Percentiles rank a stretch among this genome's conserved stretches.
phyloP scores from a whole-genome alignment of 2,329 filamentous ascomycete species.

The Sarocladiaceae sp. region DNA sequence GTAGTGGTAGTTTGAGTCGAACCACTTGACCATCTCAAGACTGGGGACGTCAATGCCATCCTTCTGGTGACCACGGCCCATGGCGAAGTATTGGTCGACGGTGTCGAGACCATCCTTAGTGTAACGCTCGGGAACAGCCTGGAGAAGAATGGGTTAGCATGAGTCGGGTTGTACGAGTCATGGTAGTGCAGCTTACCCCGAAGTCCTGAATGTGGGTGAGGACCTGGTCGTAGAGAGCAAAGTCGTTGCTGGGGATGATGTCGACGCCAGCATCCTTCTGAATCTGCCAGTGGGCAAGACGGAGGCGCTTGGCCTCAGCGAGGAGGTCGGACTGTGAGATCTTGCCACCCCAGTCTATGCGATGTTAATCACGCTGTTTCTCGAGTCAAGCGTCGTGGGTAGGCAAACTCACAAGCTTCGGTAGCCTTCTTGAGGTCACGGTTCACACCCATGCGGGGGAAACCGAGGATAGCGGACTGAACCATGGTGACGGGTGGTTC shows the following conservation, averaged over 20 bases:
- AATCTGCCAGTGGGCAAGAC: conserved; percentile 98
- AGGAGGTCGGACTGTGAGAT: conserved; percentile 87
- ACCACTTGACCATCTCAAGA: conserved; percentile 99
- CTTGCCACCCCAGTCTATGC: conserved; percentile 79
- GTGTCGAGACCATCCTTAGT: conserved; percentile 80
- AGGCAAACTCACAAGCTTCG: conserved; percentile 68
- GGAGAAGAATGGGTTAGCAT: conserved; percentile 7
- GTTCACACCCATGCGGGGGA: conserved; percentile 97
- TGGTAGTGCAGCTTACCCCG: conserved; percentile 59
- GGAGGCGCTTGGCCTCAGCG: conserved; percentile 92
- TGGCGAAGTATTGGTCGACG: conserved; percentile 98
- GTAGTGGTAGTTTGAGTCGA: conserved; percentile 99
- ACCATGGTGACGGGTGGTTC: conserved; percentile 45
- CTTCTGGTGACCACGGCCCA: conserved; percentile 98
- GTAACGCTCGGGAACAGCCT: conserved; percentile 93
- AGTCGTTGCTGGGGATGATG: conserved; percentile 98
- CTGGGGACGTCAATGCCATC: conserved; percentile 86
- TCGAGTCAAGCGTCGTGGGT: too few species aligned
- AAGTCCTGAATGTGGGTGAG: conserved; percentile 98
- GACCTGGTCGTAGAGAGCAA: conserved; percentile 97
- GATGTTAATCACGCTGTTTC: conserved; percentile 15
- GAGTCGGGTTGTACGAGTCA: background rate
- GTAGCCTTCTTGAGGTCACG: conserved; percentile 99
- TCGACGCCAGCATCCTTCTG: conserved; percentile 98
- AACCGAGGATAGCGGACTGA: conserved; percentile 82